These are phyloP conservation scores for Paramecium primaurelia DNA, from an alignment of 73 alveolate species.

Conservation along the genomic window DNA sequence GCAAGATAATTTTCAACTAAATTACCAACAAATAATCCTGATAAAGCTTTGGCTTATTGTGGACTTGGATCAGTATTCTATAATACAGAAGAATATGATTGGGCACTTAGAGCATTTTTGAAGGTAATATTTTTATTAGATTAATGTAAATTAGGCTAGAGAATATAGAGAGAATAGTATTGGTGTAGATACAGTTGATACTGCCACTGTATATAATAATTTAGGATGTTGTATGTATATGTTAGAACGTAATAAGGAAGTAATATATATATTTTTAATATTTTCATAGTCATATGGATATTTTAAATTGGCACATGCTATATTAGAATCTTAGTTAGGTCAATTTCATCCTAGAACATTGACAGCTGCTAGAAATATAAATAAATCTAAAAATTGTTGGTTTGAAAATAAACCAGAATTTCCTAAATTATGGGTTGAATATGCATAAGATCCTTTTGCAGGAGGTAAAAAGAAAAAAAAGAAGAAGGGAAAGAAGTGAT, in stretches of 20 bases:
- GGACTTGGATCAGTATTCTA: slow-evolving; percentile 92
- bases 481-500: slow-evolving; percentile 81
- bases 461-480: slow-evolving; percentile 79
- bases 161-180: slow-evolving; percentile 95
- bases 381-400: slow-evolving; percentile 69
- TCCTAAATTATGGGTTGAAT: slow-evolving; percentile 78
- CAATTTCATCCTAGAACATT: slow-evolving; percentile 83
- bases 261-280: neutral
- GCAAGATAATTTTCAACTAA: slow-evolving; percentile 82
- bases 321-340: slow-evolving; percentile 81
- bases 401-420: slow-evolving; percentile 68
- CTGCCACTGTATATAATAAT: slow-evolving; percentile 97
- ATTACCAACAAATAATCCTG: slow-evolving; percentile 92
- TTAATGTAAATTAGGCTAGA: slow-evolving; percentile 64
- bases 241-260: slow-evolving; percentile 84
- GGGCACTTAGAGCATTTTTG: slow-evolving; percentile 89
- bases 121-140: neutral
- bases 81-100: slow-evolving; percentile 93
- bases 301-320: slow-evolving; percentile 85
- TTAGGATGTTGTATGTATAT: slow-evolving; percentile 91
- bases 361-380: slow-evolving; percentile 77
- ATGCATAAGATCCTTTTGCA: slow-evolving; percentile 83
- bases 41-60: slow-evolving; percentile 92
- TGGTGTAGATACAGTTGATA: slow-evolving; percentile 98
- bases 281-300: slow-evolving; percentile 71